Evolutionary conservation across 176 grass and related monocot species (phyloP), one percentile per base, ranked within the genome.

Genomic region (Calamus simplicifolius): DNA sequence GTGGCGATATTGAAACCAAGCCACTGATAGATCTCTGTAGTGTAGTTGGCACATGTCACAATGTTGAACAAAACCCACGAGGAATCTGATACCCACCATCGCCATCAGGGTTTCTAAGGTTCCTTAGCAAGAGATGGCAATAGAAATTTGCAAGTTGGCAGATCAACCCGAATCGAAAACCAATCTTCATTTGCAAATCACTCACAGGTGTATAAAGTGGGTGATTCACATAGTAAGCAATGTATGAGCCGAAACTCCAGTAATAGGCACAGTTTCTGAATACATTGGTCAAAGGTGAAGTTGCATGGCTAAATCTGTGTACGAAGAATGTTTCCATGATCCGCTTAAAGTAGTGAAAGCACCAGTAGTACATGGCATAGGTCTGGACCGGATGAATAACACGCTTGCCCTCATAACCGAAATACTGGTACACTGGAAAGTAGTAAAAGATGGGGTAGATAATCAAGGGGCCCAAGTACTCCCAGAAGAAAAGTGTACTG

Each of bases 1-100:
- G 88, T 98, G 19, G 93, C 93, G 29, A 98, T 71, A 70, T 98
- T 98, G 73, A 98, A 98, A 1, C 93, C 87, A 0, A 98, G 27
- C 93, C 93, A 98, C 50, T 98, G 88, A 77, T 98, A 98, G 77
- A 98, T 98, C 75, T 98, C 93, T 0, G 93, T 98, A 5, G 88
- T 98, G 64, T 98, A 98, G 60, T 98, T 98, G 2, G 93, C 93
- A 2, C 93, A 98, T 0, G 93, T 98, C 74, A 92, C 93, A 1
- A 92, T 85, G 77, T 98, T 92, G 73, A 98, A 98, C 76, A 98
- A 64, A 98, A 98, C 0, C 93, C 93, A 19, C 52, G 71, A 18
- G 93, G 93, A 59, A 98, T 98, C 77, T 92, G 93, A 57, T 92
- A 98, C 2, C 93, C 93, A 16, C 93, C 93, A 15, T 53, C 79